Base-by-base conservation (phyloP, 306 rosid genomes). In the Lathyrus oleraceus region DNA sequence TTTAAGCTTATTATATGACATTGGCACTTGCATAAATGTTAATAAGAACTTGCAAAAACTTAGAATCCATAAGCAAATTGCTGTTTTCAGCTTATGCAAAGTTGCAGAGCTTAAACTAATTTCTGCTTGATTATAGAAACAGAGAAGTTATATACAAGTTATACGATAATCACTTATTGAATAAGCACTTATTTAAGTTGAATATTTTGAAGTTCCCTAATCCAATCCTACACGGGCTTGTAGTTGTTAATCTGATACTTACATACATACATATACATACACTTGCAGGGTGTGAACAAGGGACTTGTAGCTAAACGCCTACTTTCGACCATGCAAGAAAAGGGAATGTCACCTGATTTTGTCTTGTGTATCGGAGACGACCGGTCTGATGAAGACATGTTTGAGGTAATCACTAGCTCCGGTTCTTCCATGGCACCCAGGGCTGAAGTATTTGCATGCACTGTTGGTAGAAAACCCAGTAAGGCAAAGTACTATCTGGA, bases 321-420 rank as follows among this genome's bases (percentile, higher is more conserved):
- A 57, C 91, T 91, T 27, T 70, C 45, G 21, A 61, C 87, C 16
- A 85, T 86, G 91, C 71, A 51, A 19, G 57, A 39, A 81, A 1
- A 85, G 81, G 72, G 80, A 78, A 17, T 73, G 56, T 65, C 78
- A 8, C 87, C 79, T 5, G 96, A 91, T 72, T 91, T 91, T 49
- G 91, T 89, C 45, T 32, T 89, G 85, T 91, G 96, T 82, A 81
- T 91, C 9, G 97, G 97, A 1, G 96, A 91, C 21, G 97, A 89
- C 61, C 74, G 87, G 66, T 88, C 93, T 0, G 97, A 91, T 0
- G 97, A 91, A 81, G 96, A 88, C 71, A 91, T 91, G 97, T 91
- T 91, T 16, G 89, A 84, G 67, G 87, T 91, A 73, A 71, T 78
- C 23, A 81, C 76, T 57, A 81, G 61, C 74, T 77, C 73, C 19